Conservation (phyloP, 169 alveolate species). For the Plasmodium billcollinsi region DNA sequence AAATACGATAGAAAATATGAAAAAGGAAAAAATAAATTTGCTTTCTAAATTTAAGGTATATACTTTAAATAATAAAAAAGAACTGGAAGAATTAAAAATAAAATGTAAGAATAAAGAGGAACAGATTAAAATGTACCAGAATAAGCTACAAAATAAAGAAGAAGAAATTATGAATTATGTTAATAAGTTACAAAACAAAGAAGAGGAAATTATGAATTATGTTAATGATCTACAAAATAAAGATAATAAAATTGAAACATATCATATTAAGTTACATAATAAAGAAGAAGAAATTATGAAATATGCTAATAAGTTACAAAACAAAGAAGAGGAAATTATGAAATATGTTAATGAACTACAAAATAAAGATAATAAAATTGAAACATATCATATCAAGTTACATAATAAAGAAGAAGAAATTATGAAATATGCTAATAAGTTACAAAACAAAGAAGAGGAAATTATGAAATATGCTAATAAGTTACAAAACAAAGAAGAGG, state of each 20-base stretch:
- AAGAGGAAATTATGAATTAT: not conserved
- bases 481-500: constrained; percentile 6
- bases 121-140: not conserved
- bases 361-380: constrained; percentile 22
- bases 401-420: constrained; percentile 4
- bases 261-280: not conserved
- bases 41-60: constrained; percentile 63
- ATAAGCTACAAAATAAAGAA: constrained; percentile 1
- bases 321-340: not conserved
- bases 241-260: constrained; percentile 4
- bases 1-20: constrained; percentile 45
- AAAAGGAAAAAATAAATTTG: constrained; percentile 57
- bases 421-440: not conserved
- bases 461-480: not conserved
- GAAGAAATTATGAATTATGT: not conserved
- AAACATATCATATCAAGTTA: not conserved
- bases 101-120: constrained; percentile 28
- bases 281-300: constrained; percentile 1
- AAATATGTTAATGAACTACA: not conserved
- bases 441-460: not conserved
- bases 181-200: constrained; percentile 2
- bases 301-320: not conserved
- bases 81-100: constrained; percentile 25
- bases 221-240: not conserved
- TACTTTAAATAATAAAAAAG: constrained; percentile 64